Base-by-base conservation (phyloP, 495 filamentous ascomycete genomes). In the Hyaloscypha hepaticicola region DNA sequence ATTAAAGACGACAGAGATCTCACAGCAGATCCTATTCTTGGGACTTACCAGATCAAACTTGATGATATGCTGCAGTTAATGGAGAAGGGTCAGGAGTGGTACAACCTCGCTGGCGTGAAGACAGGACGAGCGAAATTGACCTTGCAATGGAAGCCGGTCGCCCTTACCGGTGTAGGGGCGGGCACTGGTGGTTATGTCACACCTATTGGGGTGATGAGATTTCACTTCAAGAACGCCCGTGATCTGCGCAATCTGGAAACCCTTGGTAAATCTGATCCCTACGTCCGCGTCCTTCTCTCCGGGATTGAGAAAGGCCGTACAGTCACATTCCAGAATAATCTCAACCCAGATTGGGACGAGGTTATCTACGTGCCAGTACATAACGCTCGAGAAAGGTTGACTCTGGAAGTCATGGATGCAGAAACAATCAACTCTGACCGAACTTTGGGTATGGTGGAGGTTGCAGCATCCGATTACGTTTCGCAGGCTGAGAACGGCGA, bases 211-310 rank as follows among this genome's bases (percentile, higher is more conserved):
- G 93, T 98, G 45, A 88, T 98, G 86, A 86, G 95, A 63, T 78
- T 99, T 67, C 93, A 99, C 73, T 96, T 98, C 80, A 87, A 90
- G 78, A 85, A 83, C 60, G 95, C 90, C 28, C 83, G 82, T 53
- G 82, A 92, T 60, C 83, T 99, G 24, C 91, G 92, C 52, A 99
- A 99, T 74, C 77, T 97, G 58, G 95, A 99, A 72, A 89, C 91
- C 49, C 85, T 99, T 78, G 96, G 95, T 76, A 97, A 97, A 77
- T 97, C 94, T 12, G 95, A 99, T 74, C 91, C 95, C 0, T 99
- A 98, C 71, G 91, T 85, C 26, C 88, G 93, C 21, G 89, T 97
- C 9, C 78, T 97, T 51, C 83, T 97, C 29, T 96, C 92, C 31
- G 94, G 95, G 29, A 83, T 97, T 55, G 88, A 94, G 70, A 96